Conservation (phyloP, 495 filamentous ascomycete genomes). For the Glutinoglossum americanum region DNA sequence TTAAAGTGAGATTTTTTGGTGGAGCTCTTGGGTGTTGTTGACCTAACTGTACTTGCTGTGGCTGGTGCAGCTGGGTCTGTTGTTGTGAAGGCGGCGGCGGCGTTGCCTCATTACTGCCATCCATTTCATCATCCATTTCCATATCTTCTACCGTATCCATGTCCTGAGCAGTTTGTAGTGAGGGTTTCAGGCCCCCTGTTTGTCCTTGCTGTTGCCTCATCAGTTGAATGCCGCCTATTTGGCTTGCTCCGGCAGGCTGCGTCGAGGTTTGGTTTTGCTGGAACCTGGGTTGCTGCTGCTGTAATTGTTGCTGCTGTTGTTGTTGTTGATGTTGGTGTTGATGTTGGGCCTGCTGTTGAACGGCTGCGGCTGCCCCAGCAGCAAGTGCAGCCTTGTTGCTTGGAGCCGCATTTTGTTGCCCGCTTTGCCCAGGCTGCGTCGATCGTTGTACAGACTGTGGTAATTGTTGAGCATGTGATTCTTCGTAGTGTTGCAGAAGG, state of each 20-base stretch:
- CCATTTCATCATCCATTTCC: slow-evolving; percentile 77
- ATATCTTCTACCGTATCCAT: slow-evolving; percentile 83
- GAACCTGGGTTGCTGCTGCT: slow-evolving; percentile 10
- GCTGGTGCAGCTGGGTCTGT: slow-evolving; percentile 29
- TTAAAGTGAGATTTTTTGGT: slow-evolving; percentile 36
- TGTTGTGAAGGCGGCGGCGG: slow-evolving; percentile 36
- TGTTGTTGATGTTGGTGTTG: slow-evolving; percentile 22
- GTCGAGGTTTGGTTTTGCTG: not conserved
- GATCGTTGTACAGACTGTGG: slow-evolving; percentile 25
- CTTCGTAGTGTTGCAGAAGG: slow-evolving; percentile 88
- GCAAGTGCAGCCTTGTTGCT: slow-evolving; percentile 35
- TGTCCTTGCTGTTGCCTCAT: slow-evolving; percentile 1
- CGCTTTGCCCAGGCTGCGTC: slow-evolving; percentile 29
- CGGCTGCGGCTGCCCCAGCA: slow-evolving; percentile 25
- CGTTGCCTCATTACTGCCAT: slow-evolving; percentile 21
- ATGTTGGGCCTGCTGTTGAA: slow-evolving; percentile 33
- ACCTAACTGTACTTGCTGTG: slow-evolving; percentile 38
- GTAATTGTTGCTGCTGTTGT: slow-evolving; percentile 20
- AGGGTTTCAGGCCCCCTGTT: slow-evolving; percentile 6
- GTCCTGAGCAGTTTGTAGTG: slow-evolving; percentile 30
- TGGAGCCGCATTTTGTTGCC: slow-evolving; percentile 12
- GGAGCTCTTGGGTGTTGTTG: slow-evolving; percentile 41
- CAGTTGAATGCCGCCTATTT: not conserved
- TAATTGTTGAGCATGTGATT: slow-evolving; percentile 56
- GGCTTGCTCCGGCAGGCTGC: not conserved